Base-by-base conservation (phyloP, 1,284 basidiomycete species). In the Cutaneotrichosporon cavernicola region DNA sequence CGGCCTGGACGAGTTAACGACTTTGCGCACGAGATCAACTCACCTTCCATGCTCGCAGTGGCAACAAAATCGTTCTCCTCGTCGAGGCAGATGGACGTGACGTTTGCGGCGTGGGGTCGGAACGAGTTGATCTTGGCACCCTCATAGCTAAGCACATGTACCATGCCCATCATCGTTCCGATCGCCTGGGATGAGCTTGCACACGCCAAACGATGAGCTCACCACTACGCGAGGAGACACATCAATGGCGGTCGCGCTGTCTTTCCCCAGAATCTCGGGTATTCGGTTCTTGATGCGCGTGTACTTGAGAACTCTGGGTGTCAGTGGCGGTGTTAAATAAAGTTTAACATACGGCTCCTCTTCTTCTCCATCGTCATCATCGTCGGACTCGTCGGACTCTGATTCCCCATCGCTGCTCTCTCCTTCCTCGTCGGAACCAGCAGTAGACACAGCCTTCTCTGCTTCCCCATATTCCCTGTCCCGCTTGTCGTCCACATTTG, bases 21-120 rank as follows among this genome's bases (percentile, higher is more conserved):
- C 7, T 36, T 72, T 49, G 67, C 64, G 49, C 22, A 38, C 40
- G 30, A 60, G 30, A 40, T 5, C 4, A 14, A 73, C 86, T 80
- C 78, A 92, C 94, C 97, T 80, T 99, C 96, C 74, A 98, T 88
- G 7, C 92, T 94, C 0, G 95, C 91, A 10, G 93, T 95, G 1
- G 89, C 93, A 5, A 99, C 86, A 76, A 93, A 98, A 64, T 97
- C 93, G 50, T 87, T 89, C 1, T 90, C 90, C 58, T 85, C 82
- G 77, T 98, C 96, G 72, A 99, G 85, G 57, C 86, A 86, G 43
- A 98, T 87, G 74, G 93, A 92, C 56, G 89, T 87, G 59, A 99
- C 85, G 21, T 90, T 91, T 0, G 96, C 96, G n/a, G 89, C 85
- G 75, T 99, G 97, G 4, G 91, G 90, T 68, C 92, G 89, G 77